phyloP scores from a whole-genome alignment of 768 basidiomycete genomes.

The Serpula lacrymans region DNA sequence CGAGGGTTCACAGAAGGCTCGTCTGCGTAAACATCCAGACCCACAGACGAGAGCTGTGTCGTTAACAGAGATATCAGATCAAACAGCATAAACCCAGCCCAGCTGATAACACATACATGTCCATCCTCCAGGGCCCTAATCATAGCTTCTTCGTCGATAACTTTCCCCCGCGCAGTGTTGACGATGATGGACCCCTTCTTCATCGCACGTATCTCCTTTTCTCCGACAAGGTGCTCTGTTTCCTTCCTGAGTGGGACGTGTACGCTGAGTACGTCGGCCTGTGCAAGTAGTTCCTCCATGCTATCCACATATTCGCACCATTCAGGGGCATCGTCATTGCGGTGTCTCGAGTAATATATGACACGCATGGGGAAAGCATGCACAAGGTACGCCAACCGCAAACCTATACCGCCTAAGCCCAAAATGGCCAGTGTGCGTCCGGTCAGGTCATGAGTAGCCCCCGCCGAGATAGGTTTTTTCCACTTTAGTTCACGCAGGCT shows the following conservation, averaged over 20 bases:
- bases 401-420: slow-evolving; percentile 75
- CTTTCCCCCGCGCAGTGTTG: slow-evolving; percentile 89
- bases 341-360: slow-evolving; percentile 72
- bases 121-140: slow-evolving; percentile 83
- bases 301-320: slow-evolving; percentile 79
- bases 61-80: slow-evolving; percentile 1
- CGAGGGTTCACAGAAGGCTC: slow-evolving; percentile 80
- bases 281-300: slow-evolving; percentile 56
- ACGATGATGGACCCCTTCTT: slow-evolving; percentile 77
- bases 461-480: slow-evolving; percentile 51
- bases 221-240: slow-evolving; percentile 71
- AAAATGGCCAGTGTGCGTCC: slow-evolving; percentile 70
- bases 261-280: slow-evolving; percentile 81
- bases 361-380: slow-evolving; percentile 88
- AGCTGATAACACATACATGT: slow-evolving; percentile 58
- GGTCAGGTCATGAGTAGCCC: slow-evolving; percentile 58
- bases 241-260: slow-evolving; percentile 77
- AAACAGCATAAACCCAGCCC: slow-evolving; percentile 5
- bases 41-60: slow-evolving; percentile 68
- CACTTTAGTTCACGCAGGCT: slow-evolving; percentile 50
- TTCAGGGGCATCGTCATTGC: slow-evolving; percentile 52
- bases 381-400: slow-evolving; percentile 64
- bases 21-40: slow-evolving; percentile 84
- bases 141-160: slow-evolving; percentile 85
- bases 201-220: slow-evolving; percentile 71